Percentiles rank a stretch among this genome's conserved stretches.
phyloP scores from a whole-genome alignment of 1,284 basidiomycete genomes.

The Cutaneotrichosporon mucoides region DNA sequence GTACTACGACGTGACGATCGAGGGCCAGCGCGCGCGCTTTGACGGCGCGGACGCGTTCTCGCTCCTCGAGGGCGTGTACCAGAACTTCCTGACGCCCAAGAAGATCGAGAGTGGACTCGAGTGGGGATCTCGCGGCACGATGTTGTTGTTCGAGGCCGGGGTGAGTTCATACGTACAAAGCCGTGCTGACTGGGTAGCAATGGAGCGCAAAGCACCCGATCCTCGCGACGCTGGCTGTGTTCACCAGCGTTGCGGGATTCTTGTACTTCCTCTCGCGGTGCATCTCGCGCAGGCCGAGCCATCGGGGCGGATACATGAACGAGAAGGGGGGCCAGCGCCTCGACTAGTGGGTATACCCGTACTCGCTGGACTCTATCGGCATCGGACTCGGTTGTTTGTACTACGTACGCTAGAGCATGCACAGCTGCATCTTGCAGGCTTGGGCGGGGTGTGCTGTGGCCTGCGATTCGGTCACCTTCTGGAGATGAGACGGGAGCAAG shows the following conservation, averaged over 20 bases:
- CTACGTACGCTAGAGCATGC: no score
- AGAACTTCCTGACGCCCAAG: slow-evolving; percentile 58
- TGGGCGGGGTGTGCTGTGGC: no score
- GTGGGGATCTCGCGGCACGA: not conserved
- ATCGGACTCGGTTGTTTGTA: no score
- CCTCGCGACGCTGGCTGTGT: slow-evolving; percentile 33
- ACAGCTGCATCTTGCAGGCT: no score
- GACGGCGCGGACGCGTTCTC: slow-evolving; percentile 60
- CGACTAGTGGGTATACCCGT: slow-evolving; percentile 2
- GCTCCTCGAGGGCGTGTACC: slow-evolving; percentile 64
- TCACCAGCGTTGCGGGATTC: slow-evolving; percentile 32
- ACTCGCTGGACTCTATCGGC: no score
- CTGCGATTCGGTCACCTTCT: no score
- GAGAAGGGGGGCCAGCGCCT: slow-evolving; percentile 16
- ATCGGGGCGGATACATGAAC: slow-evolving; percentile 15
- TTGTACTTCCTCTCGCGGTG: slow-evolving; percentile 36
- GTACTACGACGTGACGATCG: slow-evolving; percentile 57
- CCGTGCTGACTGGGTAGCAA: not conserved
- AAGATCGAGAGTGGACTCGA: slow-evolving; percentile 18
- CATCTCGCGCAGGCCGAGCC: slow-evolving; percentile 23
- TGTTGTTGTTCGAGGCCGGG: not conserved
- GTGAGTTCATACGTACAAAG: not conserved
- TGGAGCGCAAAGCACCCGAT: slow-evolving; percentile 42
- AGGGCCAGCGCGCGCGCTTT: slow-evolving; percentile 64
- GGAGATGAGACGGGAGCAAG: no score